These are phyloP conservation scores for Letharia lupina DNA, from an alignment of 495 filamentous ascomycete genomes.

Conservation along the genomic window DNA sequence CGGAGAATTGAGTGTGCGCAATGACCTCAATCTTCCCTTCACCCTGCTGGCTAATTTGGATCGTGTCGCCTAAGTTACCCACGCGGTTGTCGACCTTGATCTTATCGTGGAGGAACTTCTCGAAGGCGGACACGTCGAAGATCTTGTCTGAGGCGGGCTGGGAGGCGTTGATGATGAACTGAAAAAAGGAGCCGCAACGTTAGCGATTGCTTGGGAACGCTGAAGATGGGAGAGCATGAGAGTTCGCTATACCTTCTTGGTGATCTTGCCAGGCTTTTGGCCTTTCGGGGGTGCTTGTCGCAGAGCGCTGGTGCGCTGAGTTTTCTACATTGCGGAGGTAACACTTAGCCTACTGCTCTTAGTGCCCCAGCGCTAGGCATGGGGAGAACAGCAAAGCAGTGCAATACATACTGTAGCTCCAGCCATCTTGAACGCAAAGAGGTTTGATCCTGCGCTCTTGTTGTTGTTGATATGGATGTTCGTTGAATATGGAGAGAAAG, in stretches of 20 bases:
- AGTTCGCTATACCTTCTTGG: constrained; percentile 47
- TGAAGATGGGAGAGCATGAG: background rate
- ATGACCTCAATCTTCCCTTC: constrained; percentile 98
- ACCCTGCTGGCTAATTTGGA: constrained; percentile 79
- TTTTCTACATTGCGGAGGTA: constrained; percentile 53
- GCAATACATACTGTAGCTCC: constrained; percentile 65
- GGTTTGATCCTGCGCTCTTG: constrained; percentile 49
- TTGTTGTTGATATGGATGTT: constrained; percentile 16
- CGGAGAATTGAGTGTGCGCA: constrained; percentile 94
- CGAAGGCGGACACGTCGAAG: constrained; percentile 97
- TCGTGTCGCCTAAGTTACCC: constrained; percentile 91
- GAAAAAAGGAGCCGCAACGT: constrained; percentile 1
- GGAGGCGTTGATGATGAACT: constrained; percentile 98
- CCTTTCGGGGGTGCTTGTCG: constrained; percentile 28
- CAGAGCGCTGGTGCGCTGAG: constrained; percentile 36
- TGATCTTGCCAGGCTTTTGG: constrained; percentile 59
- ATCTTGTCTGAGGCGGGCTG: constrained; percentile 99
- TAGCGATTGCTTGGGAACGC: background rate
- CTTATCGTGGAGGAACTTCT: constrained; percentile 98
- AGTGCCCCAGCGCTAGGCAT: constrained; percentile 36
- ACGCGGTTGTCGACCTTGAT: constrained; percentile 99
- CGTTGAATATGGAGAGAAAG: constrained; percentile 25
- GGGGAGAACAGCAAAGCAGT: constrained; percentile 75
- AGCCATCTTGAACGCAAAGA: constrained; percentile 53
- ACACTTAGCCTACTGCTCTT: constrained; percentile 94